Conservation (phyloP, 495 filamentous ascomycete species). For the Venustampulla echinocandica region DNA sequence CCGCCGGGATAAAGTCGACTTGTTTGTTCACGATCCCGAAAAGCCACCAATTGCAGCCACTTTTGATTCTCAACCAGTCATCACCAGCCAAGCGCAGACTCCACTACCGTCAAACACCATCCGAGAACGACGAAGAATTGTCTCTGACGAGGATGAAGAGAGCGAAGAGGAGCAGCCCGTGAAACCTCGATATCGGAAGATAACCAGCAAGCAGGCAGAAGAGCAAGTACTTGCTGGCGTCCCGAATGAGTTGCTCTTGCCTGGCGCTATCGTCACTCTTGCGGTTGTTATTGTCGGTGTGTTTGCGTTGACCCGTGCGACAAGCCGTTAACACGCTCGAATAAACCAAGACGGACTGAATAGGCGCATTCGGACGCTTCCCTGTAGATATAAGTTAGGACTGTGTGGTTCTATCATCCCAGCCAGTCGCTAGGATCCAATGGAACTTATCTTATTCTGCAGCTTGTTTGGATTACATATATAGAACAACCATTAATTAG, state of each 20-base stretch:
- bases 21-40: constrained; percentile 91
- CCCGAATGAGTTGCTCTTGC: constrained; percentile 88
- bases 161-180: constrained; percentile 53
- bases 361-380: constrained; percentile 12
- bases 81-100: constrained; percentile 33
- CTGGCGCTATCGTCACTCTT: constrained; percentile 88
- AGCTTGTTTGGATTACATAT: too few relatives aligned
- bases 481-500: too few relatives aligned
- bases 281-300: constrained; percentile 91
- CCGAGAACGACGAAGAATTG: constrained; percentile 47
- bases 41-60: constrained; percentile 66
- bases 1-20: constrained; percentile 83
- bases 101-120: constrained; percentile 46
- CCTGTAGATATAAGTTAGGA: constrained; percentile 13
- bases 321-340: constrained; percentile 44
- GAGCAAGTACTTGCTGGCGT: constrained; percentile 84
- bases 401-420: too few relatives aligned
- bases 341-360: constrained; percentile 14
- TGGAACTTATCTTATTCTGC: too few relatives aligned
- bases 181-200: constrained; percentile 34
- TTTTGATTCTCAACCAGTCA: constrained; percentile 55
- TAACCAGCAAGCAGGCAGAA: constrained; percentile 36
- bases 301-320: constrained; percentile 77
- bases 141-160: constrained; percentile 41
- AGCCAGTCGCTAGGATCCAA: too few relatives aligned